Base-by-base conservation (phyloP, 345 rosid species). In the Lenwebbia sp. region DNA sequence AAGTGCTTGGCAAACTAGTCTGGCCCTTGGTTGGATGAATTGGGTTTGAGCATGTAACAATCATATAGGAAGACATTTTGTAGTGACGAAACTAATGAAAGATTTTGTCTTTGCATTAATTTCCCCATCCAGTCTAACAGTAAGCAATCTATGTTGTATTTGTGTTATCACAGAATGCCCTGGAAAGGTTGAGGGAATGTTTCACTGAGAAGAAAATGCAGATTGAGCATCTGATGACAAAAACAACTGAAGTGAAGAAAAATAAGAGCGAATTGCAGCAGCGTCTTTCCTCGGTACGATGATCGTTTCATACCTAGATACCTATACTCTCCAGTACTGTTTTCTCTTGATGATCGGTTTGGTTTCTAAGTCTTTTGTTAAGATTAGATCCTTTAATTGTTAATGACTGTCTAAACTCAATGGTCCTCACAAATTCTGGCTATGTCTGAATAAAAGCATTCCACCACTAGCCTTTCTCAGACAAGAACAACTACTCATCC, bases 181-280 rank as follows among this genome's bases (percentile, higher is more conserved):
- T 94, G 88, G 99, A 94, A 88, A 85, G 90, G 4, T 88, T 96
- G 86, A 91, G 89, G 87, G 92, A 93, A 82, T 84, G 41, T 52
- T 88, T 94, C 75, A 89, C 55, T 74, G 89, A 97, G 91, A 96
- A 96, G 96, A 97, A 94, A 88, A 92, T 93, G 86, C 91, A 92
- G 89, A 93, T 93, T 85, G 93, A 91, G 49, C 85, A 89, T 82
- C 89, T 97, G 94, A 86, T 94, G 94, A 92, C 92, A 81, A 92
- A 89, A 87, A 93, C 98, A 86, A 87, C 92, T 33, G 94, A 93
- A 86, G 95, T 93, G 92, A 94, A 90, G 89, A 93, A 91, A 90
- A 94, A 88, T 88, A 93, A 94, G 91, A 92, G 92, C 89, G 94
- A 90, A 85, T 88, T 93, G 85, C 90, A 87, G 85, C 92, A 96